These are phyloP conservation scores for Omphalea diandra DNA, from an alignment of 441 rosid genomes.

Conservation along the genomic window DNA sequence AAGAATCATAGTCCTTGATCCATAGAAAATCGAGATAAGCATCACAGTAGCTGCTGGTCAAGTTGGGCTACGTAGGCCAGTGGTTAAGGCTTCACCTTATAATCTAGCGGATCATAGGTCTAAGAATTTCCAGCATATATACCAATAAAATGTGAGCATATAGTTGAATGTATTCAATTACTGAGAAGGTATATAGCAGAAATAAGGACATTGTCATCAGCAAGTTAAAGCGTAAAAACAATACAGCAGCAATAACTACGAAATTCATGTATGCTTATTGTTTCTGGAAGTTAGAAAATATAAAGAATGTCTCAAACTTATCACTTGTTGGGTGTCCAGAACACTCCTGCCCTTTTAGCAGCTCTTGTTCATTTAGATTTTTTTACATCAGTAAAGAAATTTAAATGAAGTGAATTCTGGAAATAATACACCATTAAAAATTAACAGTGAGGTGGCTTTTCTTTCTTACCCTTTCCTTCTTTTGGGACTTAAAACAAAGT, in stretches of 20 bases:
- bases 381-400: conserved; percentile 2
- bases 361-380: conserved; percentile 6
- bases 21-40: background rate
- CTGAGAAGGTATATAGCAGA: background rate
- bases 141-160: too few species aligned
- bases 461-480: conserved; percentile 66
- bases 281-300: conserved; percentile 26
- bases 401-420: conserved; percentile 23
- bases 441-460: conserved; percentile 17
- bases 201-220: conserved; percentile 9
- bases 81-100: background rate
- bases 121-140: too few species aligned
- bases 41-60: too few species aligned
- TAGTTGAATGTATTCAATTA: background rate
- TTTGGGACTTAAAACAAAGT: conserved; percentile 55
- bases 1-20: background rate
- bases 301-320: conserved; percentile 30
- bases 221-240: conserved; percentile 6
- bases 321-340: conserved; percentile 13
- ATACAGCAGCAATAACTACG: conserved; percentile 12
- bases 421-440: conserved; percentile 20
- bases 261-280: conserved; percentile 30
- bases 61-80: too few species aligned
- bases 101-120: background rate
- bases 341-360: conserved; percentile 19